These are phyloP conservation scores for Epichloe aotearoae DNA, from an alignment of 2,329 filamentous ascomycete species.

Conservation along the genomic window DNA sequence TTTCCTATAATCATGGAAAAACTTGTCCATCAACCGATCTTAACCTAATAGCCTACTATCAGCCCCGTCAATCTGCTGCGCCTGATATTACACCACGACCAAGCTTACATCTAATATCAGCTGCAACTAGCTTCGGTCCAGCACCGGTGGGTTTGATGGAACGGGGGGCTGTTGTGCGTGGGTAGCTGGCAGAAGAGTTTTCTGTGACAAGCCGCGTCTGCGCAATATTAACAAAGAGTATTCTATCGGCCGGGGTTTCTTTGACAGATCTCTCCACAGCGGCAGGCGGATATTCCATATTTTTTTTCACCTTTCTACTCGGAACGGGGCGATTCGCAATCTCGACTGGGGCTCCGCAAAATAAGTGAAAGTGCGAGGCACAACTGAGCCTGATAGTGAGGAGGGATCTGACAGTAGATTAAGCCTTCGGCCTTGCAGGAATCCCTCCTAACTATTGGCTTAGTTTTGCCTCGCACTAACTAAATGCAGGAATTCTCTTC, in stretches of 20 bases:
- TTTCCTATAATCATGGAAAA: too few relatives aligned
- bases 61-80: too few relatives aligned
- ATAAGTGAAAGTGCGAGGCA: neutral
- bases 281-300: neutral
- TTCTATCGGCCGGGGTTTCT: neutral
- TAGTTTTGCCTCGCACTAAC: too few relatives aligned
- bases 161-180: too few relatives aligned
- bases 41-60: too few relatives aligned
- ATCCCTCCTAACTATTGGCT: too few relatives aligned
- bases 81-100: too few relatives aligned
- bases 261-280: neutral
- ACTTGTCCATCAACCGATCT: too few relatives aligned
- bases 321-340: neutral
- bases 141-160: too few relatives aligned
- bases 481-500: too few relatives aligned
- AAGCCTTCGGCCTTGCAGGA: neutral
- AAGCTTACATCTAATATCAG: too few relatives aligned
- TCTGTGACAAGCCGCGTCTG: neutral
- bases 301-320: neutral
- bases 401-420: neutral
- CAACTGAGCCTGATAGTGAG: neutral
- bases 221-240: neutral
- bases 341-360: neutral
- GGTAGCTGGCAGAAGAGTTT: neutral
- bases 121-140: too few relatives aligned